These are phyloP conservation scores for Chrysanthemum lavandulifolium DNA, from an alignment of 129 eudicot species.

Conservation along the genomic window DNA sequence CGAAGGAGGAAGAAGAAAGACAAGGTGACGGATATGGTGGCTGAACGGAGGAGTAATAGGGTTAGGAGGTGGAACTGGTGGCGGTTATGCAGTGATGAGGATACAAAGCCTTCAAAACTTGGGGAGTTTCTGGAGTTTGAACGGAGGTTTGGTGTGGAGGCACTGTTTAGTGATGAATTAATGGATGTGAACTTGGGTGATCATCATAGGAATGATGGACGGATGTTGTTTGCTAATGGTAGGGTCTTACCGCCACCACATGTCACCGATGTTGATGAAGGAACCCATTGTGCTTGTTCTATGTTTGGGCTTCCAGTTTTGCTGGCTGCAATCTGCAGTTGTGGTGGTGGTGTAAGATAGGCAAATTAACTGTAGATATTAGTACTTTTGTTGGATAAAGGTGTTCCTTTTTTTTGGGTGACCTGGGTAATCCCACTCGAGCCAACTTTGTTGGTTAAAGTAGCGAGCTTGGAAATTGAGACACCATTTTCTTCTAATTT, in stretches of 20 bases:
- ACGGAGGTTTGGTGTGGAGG: conserved; percentile 60
- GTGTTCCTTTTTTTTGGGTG: background rate
- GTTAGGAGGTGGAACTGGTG: conserved; percentile 51
- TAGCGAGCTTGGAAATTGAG: conserved; percentile 18
- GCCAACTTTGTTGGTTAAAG: conserved; percentile 1
- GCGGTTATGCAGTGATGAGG: conserved; percentile 60
- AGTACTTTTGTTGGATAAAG: conserved; percentile 4
- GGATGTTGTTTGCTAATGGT: conserved; percentile 71
- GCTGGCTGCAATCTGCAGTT: conserved; percentile 47
- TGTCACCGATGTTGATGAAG: conserved; percentile 37
- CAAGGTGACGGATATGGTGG: conserved; percentile 26
- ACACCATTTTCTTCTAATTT: conserved; percentile 1
- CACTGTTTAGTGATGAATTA: conserved; percentile 33
- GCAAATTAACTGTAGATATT: background rate
- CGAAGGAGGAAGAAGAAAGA: conserved; percentile 33
- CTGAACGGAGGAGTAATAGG: conserved; percentile 43
- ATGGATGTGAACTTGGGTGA: conserved; percentile 26
- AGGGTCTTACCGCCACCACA: conserved; percentile 60
- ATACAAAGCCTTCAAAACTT: conserved; percentile 50
- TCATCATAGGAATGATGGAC: conserved; percentile 33
- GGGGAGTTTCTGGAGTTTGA: conserved; percentile 77
- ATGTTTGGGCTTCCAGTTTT: conserved; percentile 52
- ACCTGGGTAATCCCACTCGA: too few relatives aligned
- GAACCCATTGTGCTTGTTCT: conserved; percentile 29
- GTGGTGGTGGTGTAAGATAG: conserved; percentile 31